phyloP scores from a whole-genome alignment of 1,139 yeast genomes.

The Kurtzmaniella quercitrusa region DNA sequence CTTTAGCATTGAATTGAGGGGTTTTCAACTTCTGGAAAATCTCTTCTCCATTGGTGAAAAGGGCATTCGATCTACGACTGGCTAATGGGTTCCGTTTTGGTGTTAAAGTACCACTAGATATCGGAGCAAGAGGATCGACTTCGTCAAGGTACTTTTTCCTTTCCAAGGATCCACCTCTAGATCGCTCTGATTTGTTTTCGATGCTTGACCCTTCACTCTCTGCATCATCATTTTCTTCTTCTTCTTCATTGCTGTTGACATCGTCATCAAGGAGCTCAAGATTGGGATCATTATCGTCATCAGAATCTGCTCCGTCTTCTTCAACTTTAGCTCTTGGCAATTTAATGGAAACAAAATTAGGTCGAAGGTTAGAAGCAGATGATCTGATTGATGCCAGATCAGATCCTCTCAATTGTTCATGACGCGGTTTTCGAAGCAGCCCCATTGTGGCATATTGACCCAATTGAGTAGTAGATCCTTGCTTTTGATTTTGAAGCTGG shows the following conservation, averaged over 20 bases:
- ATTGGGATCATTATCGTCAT: constrained; percentile 21
- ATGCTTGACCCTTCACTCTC: constrained; percentile 4
- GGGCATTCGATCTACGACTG: constrained; percentile 4
- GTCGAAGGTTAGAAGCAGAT: constrained; percentile 34
- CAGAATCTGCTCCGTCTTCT: constrained; percentile 58
- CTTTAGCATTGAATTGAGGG: constrained; percentile 31
- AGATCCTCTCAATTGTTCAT: constrained; percentile 2
- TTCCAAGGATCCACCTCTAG: not conserved
- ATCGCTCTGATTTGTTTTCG: not conserved
- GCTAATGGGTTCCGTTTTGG: constrained; percentile 2
- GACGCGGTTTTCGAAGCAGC: constrained; percentile 1
- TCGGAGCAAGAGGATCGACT: constrained; percentile 5
- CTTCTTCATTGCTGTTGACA: constrained; percentile 14
- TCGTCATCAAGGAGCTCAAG: constrained; percentile 30
- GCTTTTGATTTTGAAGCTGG: not conserved
- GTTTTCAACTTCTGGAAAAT: constrained; percentile 34
- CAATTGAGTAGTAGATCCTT: not conserved
- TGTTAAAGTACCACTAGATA: constrained; percentile 4
- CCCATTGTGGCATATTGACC: not conserved
- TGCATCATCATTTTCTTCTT: constrained; percentile 12
- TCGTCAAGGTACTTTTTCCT: not conserved
- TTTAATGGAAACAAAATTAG: constrained; percentile 75
- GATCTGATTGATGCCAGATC: constrained; percentile 22
- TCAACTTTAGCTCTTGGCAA: constrained; percentile 70
- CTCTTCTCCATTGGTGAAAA: constrained; percentile 36